Conservation (phyloP, 2,329 filamentous ascomycete species). For the Davidsoniella neocaledoniae region DNA sequence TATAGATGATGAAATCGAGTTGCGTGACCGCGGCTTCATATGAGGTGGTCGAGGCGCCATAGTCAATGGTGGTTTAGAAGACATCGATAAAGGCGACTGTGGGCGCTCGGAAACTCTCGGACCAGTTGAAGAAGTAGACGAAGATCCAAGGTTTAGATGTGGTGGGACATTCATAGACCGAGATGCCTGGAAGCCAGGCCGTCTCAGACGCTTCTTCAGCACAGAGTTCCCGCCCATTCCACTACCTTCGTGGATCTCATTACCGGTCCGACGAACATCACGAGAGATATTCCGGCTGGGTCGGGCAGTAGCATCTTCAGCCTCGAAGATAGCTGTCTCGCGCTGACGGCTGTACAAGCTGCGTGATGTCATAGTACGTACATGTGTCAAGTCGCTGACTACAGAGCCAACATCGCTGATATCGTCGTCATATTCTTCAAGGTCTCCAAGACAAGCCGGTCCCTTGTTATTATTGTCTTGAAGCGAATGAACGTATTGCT, state of each 20-base stretch:
- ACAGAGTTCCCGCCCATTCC: slow-evolving; percentile 17
- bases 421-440: slow-evolving; percentile 12
- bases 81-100: slow-evolving; percentile 7
- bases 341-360: slow-evolving; percentile 11
- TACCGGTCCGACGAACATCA: slow-evolving; percentile 12
- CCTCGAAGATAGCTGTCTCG: slow-evolving; percentile 11
- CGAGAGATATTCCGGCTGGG: slow-evolving; percentile 5
- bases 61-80: slow-evolving; percentile 6
- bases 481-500: slow-evolving; percentile 12
- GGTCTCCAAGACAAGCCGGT: slow-evolving; percentile 2
- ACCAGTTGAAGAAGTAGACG: background rate
- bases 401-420: slow-evolving; percentile 12
- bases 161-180: slow-evolving; percentile 19
- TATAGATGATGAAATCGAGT: slow-evolving; percentile 3
- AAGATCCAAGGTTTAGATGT: slow-evolving; percentile 20
- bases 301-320: slow-evolving; percentile 9
- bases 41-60: slow-evolving; percentile 10
- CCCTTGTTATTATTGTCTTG: slow-evolving; percentile 8
- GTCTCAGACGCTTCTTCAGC: slow-evolving; percentile 20
- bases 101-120: background rate
- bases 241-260: slow-evolving; percentile 20
- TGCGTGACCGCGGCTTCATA: slow-evolving; percentile 3
- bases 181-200: slow-evolving; percentile 18
- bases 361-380: slow-evolving; percentile 12
- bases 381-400: slow-evolving; percentile 12